These are phyloP conservation scores for Umbelopsis sp. DNA, from an alignment of 192 early-diverging fungal species.

Conservation along the genomic window DNA sequence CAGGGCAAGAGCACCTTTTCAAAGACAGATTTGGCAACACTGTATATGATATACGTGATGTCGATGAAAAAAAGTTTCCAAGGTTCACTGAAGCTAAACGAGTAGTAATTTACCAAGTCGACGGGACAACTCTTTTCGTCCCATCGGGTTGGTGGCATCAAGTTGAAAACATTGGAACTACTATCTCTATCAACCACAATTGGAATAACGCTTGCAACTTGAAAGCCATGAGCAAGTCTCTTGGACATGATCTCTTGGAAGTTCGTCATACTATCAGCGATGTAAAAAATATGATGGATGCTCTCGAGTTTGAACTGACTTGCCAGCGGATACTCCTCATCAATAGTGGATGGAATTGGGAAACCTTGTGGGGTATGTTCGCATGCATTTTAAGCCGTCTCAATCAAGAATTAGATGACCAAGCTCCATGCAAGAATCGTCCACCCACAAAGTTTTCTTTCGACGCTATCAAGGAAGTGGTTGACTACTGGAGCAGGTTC, in stretches of 20 bases:
- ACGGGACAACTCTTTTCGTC: conserved; percentile 73
- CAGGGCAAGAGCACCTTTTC: conserved; percentile 63
- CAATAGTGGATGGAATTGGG: conserved; percentile 59
- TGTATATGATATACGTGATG: conserved; percentile 59
- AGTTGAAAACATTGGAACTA: conserved; percentile 67
- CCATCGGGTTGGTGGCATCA: conserved; percentile 79
- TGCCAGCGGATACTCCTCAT: conserved; percentile 49
- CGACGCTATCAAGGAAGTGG: background rate
- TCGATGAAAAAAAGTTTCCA: conserved; percentile 51
- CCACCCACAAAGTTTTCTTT: background rate
- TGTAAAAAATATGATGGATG: conserved; percentile 46
- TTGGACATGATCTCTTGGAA: conserved; percentile 47
- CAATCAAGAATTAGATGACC: background rate
- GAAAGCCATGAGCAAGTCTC: conserved; percentile 41
- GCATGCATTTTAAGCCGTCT: conserved; percentile 3
- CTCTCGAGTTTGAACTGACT: conserved; percentile 43
- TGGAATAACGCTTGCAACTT: conserved; percentile 72
- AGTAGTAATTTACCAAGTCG: conserved; percentile 56
- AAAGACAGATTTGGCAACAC: conserved; percentile 54
- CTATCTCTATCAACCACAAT: conserved; percentile 80
- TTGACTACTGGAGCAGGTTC: background rate
- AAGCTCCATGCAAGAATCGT: background rate
- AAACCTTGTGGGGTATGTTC: conserved; percentile 39
- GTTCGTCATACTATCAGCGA: conserved; percentile 59
- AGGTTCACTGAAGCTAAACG: conserved; percentile 44